These are phyloP conservation scores for Anthracocystis panici-leucophaei DNA, from an alignment of 1,284 basidiomycete genomes.

Conservation along the genomic window DNA sequence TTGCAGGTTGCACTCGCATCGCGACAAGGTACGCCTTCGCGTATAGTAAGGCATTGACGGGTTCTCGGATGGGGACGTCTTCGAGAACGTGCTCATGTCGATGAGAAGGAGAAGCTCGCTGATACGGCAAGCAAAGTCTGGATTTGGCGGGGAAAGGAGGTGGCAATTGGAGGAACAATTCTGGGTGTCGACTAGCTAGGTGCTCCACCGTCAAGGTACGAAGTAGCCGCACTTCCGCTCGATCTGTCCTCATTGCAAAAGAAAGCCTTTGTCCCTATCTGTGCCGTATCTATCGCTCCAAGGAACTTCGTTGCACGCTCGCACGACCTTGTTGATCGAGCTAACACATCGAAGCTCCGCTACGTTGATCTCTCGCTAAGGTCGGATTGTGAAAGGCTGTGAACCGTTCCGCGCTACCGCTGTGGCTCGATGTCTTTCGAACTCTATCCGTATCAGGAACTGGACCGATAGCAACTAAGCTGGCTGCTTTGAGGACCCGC, in stretches of 20 bases:
- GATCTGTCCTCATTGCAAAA: background rate
- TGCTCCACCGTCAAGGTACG: background rate
- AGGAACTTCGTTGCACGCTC: background rate
- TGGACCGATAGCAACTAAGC: background rate
- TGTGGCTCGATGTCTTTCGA: no score
- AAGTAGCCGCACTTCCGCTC: background rate
- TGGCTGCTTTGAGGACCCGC: background rate
- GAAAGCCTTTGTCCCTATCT: background rate
- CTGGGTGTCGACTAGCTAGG: constrained; percentile 3
- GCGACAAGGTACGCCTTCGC: background rate
- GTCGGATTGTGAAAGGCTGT: background rate
- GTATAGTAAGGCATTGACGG: background rate
- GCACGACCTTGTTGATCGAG: constrained; percentile 6
- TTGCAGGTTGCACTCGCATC: background rate
- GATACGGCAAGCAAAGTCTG: constrained; percentile 9
- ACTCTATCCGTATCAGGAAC: no score
- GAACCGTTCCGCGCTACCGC: background rate
- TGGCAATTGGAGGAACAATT: background rate
- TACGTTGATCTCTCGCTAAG: background rate
- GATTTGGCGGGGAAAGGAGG: constrained; percentile 17
- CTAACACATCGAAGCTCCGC: constrained; percentile 6
- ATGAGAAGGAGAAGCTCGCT: background rate
- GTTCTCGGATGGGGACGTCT: constrained; percentile 6
- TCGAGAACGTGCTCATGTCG: constrained; percentile 19
- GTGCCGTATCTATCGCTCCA: background rate